Conservation (phyloP, 2,329 filamentous ascomycete genomes). For the Clonostachys rosea region DNA sequence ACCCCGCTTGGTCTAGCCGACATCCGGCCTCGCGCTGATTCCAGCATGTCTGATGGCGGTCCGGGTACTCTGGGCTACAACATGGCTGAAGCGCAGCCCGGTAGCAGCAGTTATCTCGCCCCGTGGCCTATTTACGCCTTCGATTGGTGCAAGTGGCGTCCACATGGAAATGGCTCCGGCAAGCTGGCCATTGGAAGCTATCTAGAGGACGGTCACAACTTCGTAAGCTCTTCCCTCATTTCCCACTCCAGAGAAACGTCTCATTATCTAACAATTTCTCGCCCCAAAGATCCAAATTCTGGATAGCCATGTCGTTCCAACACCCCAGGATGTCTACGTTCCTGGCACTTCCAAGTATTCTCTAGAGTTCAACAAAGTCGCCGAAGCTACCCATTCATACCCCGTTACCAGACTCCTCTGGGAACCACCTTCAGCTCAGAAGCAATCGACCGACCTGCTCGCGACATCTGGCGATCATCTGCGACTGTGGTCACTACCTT, state of each 20-base stretch:
- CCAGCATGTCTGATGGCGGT: slow-evolving; percentile 68
- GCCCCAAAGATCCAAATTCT: slow-evolving; percentile 83
- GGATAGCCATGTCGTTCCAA: slow-evolving; percentile 73
- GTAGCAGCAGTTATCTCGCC: slow-evolving; percentile 89
- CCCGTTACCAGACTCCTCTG: slow-evolving; percentile 92
- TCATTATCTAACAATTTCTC: neutral
- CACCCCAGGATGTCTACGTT: slow-evolving; percentile 63
- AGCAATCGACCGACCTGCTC: slow-evolving; percentile 90
- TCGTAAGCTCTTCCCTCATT: slow-evolving; percentile 52
- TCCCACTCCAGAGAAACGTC: neutral
- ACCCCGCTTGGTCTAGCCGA: slow-evolving; percentile 89
- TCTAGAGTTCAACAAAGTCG: slow-evolving; percentile 87
- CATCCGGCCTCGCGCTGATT: slow-evolving; percentile 83
- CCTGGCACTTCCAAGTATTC: slow-evolving; percentile 69
- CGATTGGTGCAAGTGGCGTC: slow-evolving; percentile 98
- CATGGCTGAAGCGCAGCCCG: slow-evolving; percentile 55
- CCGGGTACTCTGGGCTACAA: slow-evolving; percentile 62
- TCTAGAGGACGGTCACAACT: slow-evolving; percentile 96
- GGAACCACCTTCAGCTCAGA: slow-evolving; percentile 93
- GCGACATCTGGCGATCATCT: slow-evolving; percentile 95
- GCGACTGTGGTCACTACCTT: slow-evolving; percentile 86
- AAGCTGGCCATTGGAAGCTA: slow-evolving; percentile 96
- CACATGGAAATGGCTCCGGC: slow-evolving; percentile 74
- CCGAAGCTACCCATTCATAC: slow-evolving; percentile 96
- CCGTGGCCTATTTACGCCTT: slow-evolving; percentile 96